These are phyloP conservation scores for Solanum lycopersicoides DNA, from an alignment of 257 asterid species.

Conservation along the genomic window DNA sequence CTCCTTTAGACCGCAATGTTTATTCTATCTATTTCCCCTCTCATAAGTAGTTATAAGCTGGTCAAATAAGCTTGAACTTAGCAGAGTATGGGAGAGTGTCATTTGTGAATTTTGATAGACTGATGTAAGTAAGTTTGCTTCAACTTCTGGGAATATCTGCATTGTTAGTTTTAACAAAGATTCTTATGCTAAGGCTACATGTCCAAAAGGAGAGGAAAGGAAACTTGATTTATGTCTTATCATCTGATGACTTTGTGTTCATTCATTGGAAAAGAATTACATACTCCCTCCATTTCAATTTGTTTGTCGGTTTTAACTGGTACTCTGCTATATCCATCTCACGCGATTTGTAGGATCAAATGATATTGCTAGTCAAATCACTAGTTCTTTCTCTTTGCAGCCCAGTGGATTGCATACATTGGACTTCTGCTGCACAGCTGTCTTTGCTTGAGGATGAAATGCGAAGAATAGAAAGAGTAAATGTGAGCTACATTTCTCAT, in stretches of 20 bases:
- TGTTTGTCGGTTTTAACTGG: neutral
- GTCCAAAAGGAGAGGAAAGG: neutral
- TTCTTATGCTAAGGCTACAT: neutral
- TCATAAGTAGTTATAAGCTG: neutral
- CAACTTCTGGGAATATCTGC: neutral
- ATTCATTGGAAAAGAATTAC: neutral
- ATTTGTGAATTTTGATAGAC: neutral
- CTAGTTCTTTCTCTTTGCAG: conserved; percentile 40
- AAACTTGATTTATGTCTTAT: neutral
- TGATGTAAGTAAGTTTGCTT: neutral
- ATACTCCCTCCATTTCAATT: neutral
- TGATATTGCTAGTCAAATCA: neutral
- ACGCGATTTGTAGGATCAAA: neutral
- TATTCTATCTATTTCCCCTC: neutral
- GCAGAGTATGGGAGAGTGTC: neutral
- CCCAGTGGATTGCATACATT: conserved; percentile 95
- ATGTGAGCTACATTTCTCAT: conserved; percentile 37
- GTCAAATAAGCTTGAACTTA: neutral
- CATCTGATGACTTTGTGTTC: neutral
- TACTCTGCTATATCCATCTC: neutral
- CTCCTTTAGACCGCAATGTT: neutral
- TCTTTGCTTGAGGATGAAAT: conserved; percentile 96
- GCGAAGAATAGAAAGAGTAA: conserved; percentile 97
- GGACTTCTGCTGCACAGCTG: conserved; percentile 96
- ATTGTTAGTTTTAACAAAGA: neutral